Evolutionary conservation across 2,329 filamentous ascomycete species (phyloP).

Genomic region (Cryphonectria radicalis): DNA sequence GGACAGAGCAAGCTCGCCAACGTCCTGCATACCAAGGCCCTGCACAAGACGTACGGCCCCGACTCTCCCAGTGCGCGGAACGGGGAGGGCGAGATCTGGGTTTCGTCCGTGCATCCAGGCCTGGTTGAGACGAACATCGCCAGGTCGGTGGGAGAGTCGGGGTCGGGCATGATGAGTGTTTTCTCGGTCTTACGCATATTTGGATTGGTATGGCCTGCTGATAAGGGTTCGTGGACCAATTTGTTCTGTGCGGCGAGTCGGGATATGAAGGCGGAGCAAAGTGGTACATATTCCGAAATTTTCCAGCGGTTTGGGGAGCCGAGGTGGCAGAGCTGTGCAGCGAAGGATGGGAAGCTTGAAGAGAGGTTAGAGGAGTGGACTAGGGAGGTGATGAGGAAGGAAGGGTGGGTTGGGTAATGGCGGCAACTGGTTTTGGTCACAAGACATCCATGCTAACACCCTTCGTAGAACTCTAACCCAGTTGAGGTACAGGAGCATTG

Average conservation of each 20-base stretch:
- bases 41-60: conserved; percentile 42
- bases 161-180: neutral
- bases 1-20: conserved; percentile 53
- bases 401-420: neutral
- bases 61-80: conserved; percentile 35
- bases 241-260: neutral
- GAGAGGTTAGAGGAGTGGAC: neutral
- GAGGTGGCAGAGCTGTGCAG: neutral
- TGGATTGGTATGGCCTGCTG: conserved; percentile 22
- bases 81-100: conserved; percentile 42
- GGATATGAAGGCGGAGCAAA: neutral
- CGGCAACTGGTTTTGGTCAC: too few species aligned
- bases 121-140: conserved; percentile 39
- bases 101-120: conserved; percentile 46
- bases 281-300: neutral
- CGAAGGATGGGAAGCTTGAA: neutral
- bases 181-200: conserved; percentile 15
- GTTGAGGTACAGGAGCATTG: too few species aligned
- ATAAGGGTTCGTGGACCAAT: neutral
- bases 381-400: neutral
- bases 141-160: neutral
- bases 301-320: neutral
- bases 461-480: too few species aligned
- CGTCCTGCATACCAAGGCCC: conserved; percentile 44
- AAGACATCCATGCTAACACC: too few species aligned